Percentiles rank a stretch among this genome's conserved stretches.
phyloP scores from a whole-genome alignment of 345 rosid genomes.

The Populus ilicifolia region DNA sequence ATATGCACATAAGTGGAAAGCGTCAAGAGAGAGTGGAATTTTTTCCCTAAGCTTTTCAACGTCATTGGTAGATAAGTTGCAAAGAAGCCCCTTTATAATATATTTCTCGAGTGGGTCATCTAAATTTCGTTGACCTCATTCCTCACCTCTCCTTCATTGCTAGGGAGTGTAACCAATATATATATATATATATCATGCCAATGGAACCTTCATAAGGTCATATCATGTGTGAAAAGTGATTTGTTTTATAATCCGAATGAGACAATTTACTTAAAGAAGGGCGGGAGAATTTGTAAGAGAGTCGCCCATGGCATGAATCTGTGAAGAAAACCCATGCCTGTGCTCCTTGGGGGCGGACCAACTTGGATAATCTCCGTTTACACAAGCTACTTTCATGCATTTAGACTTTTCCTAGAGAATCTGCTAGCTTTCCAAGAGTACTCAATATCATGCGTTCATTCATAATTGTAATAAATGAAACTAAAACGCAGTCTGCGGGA shows the following conservation, averaged over 20 bases:
- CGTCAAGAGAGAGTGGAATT: neutral
- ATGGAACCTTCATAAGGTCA: conserved; percentile 24
- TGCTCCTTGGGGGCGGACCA: conserved; percentile 11
- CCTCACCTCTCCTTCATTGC: conserved; percentile 29
- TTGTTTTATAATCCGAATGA: conserved; percentile 25
- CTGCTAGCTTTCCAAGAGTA: conserved; percentile 6
- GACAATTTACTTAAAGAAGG: conserved; percentile 2
- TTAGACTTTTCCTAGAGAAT: conserved; percentile 9
- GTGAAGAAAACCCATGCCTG: neutral
- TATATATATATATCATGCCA: neutral
- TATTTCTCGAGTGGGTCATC: conserved; percentile 30
- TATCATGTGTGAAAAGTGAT: conserved; percentile 18
- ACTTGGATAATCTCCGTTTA: conserved; percentile 11
- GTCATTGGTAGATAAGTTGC: conserved; percentile 23
- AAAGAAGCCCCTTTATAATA: conserved; percentile 19
- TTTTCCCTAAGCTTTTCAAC: conserved; percentile 6
- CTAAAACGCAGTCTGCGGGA: neutral
- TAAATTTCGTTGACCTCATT: conserved; percentile 36
- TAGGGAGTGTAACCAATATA: neutral
- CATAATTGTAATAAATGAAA: neutral
- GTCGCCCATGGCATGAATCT: neutral
- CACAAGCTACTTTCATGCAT: conserved; percentile 5
- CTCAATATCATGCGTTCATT: neutral
- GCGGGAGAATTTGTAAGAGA: neutral
- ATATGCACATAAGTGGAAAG: conserved; percentile 25